Evolutionary conservation across 2,329 filamentous ascomycete genomes (phyloP).

Genomic region (Diaporthe citrichinensis): DNA sequence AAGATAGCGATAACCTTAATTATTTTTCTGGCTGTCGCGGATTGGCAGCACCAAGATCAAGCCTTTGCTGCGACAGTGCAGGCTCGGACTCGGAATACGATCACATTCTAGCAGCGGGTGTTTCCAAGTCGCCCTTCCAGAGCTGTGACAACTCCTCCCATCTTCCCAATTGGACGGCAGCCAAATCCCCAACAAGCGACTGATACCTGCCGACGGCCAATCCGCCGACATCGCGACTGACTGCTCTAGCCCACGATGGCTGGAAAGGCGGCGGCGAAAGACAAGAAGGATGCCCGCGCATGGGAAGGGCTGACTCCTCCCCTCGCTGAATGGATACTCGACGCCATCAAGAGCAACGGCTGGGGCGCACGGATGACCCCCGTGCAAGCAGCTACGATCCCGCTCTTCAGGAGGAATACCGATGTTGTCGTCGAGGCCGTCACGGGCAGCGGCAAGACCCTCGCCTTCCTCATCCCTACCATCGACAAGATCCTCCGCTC

Average conservation of each 20-base stretch:
- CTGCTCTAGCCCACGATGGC: conserved; percentile 47
- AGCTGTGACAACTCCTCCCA: too few relatives aligned
- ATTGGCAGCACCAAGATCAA: conserved; percentile 1
- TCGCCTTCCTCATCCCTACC: conserved; percentile 85
- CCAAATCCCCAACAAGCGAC: background rate
- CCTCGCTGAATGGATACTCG: conserved; percentile 86
- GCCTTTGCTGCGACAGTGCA: background rate
- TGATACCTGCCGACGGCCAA: background rate
- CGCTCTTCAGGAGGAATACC: conserved; percentile 89
- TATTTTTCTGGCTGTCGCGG: conserved; percentile 17
- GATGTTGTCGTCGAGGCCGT: conserved; percentile 94
- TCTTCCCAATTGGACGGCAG: background rate
- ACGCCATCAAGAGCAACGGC: conserved; percentile 82
- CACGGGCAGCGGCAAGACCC: conserved; percentile 91
- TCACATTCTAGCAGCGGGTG: too few relatives aligned
- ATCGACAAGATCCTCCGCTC: conserved; percentile 85
- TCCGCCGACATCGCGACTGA: background rate
- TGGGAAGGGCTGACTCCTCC: conserved; percentile 80
- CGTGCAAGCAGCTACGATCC: conserved; percentile 93
- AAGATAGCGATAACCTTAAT: conserved; percentile 39
- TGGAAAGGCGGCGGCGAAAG: conserved; percentile 48
- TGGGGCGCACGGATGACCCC: conserved; percentile 87
- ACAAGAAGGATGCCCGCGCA: conserved; percentile 64
- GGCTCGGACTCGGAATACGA: background rate
- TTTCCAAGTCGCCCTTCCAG: background rate